Evolutionary conservation across 768 basidiomycete species (phyloP).

Genomic region (Suillus brevipes): DNA sequence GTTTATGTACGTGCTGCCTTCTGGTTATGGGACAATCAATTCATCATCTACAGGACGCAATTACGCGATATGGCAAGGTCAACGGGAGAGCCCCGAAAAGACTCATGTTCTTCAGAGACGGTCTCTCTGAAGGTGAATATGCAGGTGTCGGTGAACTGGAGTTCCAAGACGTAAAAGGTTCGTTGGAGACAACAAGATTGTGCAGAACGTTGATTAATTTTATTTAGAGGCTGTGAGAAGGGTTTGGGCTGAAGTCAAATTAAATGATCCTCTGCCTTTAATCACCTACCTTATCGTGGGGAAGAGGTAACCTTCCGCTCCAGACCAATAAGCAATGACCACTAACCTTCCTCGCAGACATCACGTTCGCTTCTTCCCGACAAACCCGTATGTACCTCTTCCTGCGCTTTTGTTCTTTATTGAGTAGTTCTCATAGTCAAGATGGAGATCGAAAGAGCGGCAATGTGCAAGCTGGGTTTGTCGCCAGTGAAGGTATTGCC

Average conservation of each 20-base stretch:
- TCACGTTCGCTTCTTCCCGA: conserved; percentile 52
- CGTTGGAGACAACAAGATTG: neutral
- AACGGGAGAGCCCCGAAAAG: conserved; percentile 21
- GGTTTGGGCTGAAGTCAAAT: conserved; percentile 23
- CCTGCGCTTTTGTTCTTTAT: neutral
- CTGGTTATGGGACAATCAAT: conserved; percentile 11
- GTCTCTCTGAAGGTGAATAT: conserved; percentile 57
- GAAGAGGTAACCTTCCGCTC: conserved; percentile 41
- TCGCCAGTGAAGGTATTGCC: conserved; percentile 47
- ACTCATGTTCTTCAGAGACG: conserved; percentile 52
- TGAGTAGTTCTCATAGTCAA: conserved; percentile 14
- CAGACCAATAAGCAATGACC: neutral
- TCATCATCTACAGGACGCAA: neutral
- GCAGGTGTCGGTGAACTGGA: conserved; percentile 42
- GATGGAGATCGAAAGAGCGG: conserved; percentile 41
- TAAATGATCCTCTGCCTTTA: conserved; percentile 30
- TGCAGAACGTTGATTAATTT: neutral
- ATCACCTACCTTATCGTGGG: conserved; percentile 64
- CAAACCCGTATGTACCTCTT: conserved; percentile 13
- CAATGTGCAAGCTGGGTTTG: conserved; percentile 54
- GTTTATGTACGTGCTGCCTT: conserved; percentile 26
- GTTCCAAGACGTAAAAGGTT: conserved; percentile 46
- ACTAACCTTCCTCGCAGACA: conserved; percentile 38
- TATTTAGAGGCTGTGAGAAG: conserved; percentile 28
- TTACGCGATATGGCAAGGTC: conserved; percentile 12